Percentiles rank a stretch among this genome's conserved stretches.
Evolutionary conservation across 1,284 basidiomycete species (phyloP).

Genomic region (Vanrija sp.): DNA sequence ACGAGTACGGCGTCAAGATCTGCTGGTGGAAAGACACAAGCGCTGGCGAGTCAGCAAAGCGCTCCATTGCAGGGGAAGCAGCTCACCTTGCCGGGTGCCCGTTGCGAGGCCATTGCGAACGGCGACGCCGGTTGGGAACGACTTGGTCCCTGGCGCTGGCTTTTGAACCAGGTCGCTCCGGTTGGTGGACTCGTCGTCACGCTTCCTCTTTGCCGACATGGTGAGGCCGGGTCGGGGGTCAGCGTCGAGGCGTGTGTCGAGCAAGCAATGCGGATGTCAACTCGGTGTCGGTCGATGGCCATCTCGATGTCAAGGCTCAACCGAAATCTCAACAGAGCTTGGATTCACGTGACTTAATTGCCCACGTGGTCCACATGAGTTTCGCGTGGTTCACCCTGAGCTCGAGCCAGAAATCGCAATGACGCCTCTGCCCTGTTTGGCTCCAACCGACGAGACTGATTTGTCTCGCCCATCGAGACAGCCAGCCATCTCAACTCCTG

Average conservation of each 20-base stretch:
- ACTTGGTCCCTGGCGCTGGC: slow-evolving; percentile 31
- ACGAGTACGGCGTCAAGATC: slow-evolving; percentile 41
- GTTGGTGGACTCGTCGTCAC: slow-evolving; percentile 18
- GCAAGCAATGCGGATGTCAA: neutral
- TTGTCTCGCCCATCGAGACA: too few relatives aligned
- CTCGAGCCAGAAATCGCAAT: neutral
- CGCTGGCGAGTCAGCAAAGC: slow-evolving; percentile 25
- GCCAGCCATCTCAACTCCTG: too few relatives aligned
- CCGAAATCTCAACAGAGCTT: neutral
- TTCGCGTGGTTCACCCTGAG: neutral
- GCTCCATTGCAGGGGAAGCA: neutral
- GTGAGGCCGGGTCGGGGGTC: neutral
- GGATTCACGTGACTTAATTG: neutral
- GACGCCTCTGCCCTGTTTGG: too few relatives aligned
- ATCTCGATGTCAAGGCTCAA: neutral
- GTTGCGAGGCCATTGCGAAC: slow-evolving; percentile 40
- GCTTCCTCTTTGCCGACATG: slow-evolving; percentile 38
- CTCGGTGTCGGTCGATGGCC: neutral
- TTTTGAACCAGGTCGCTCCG: slow-evolving; percentile 19
- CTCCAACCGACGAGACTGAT: too few relatives aligned
- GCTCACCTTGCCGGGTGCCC: slow-evolving; percentile 41
- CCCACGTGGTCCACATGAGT: too few relatives aligned
- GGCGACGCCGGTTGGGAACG: slow-evolving; percentile 38
- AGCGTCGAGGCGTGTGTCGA: neutral
- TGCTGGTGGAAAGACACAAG: slow-evolving; percentile 48